phyloP scores from a whole-genome alignment of 2,329 filamentous ascomycete genomes.

The Zasmidium citrigriseum region DNA sequence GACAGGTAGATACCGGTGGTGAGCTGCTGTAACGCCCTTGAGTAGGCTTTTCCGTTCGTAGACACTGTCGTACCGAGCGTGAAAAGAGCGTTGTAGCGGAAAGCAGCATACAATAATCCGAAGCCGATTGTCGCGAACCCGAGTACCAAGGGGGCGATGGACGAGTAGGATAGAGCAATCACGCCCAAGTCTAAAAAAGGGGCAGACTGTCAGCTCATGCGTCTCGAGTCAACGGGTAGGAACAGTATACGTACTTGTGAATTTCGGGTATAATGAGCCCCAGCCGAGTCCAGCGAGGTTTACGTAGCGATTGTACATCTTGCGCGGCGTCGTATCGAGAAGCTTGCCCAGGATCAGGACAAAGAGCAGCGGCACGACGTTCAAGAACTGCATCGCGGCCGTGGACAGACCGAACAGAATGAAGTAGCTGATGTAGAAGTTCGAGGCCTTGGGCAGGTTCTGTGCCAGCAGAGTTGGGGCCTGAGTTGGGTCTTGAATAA shows the following conservation, averaged over 20 bases:
- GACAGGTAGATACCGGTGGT: slow-evolving; percentile 48
- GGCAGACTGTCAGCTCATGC: no score
- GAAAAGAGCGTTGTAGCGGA: slow-evolving; percentile 52
- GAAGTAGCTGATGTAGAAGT: slow-evolving; percentile 41
- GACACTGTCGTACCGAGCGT: slow-evolving; percentile 46
- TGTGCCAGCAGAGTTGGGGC: slow-evolving; percentile 33
- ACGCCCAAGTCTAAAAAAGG: no score
- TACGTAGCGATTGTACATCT: slow-evolving; percentile 46
- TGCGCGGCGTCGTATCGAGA: slow-evolving; percentile 44
- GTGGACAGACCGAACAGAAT: slow-evolving; percentile 35
- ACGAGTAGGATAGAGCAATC: slow-evolving; percentile 45
- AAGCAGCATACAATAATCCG: slow-evolving; percentile 47
- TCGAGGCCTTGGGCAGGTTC: slow-evolving; percentile 38
- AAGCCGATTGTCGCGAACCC: slow-evolving; percentile 47
- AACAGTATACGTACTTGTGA: slow-evolving; percentile 44
- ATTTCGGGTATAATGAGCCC: slow-evolving; percentile 47
- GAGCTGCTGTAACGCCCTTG: slow-evolving; percentile 46
- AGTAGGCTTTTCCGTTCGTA: slow-evolving; percentile 46
- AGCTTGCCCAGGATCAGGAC: slow-evolving; percentile 32
- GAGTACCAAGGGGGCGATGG: slow-evolving; percentile 48
- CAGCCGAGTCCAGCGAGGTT: slow-evolving; percentile 42
- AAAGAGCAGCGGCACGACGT: slow-evolving; percentile 31
- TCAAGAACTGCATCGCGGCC: slow-evolving; percentile 30
- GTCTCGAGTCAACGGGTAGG: no score
- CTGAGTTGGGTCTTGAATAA: slow-evolving; percentile 31